Conservation (phyloP, 1,284 basidiomycete genomes). For the Leccinum proliferum region DNA sequence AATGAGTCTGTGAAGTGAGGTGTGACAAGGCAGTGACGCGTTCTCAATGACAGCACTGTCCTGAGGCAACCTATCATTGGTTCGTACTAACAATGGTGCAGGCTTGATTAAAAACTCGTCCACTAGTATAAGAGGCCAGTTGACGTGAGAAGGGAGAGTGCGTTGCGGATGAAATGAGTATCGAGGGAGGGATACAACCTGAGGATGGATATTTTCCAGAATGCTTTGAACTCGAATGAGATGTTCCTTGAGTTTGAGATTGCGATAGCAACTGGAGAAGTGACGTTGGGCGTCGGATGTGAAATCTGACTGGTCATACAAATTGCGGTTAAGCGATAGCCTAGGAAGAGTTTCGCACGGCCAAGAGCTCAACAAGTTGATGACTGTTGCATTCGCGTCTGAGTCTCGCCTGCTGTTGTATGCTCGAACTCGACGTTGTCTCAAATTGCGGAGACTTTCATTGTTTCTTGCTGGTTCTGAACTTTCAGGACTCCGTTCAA, state of each 20-base stretch:
- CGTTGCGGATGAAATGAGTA: background rate
- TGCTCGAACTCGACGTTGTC: conserved; percentile 1
- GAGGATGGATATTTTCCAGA: background rate
- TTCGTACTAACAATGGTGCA: too few species aligned
- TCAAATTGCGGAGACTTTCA: conserved; percentile 9
- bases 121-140: background rate
- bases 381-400: conserved; percentile 3
- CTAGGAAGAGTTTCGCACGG: conserved; percentile 11
- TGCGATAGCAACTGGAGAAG: conserved; percentile 15
- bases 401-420: conserved; percentile 8
- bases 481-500: conserved; percentile 11
- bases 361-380: conserved; percentile 12
- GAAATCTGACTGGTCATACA: conserved; percentile 11
- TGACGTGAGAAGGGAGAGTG: background rate
- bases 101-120: too few species aligned
- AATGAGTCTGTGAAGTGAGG: conserved; percentile 11
- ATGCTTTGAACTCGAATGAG: conserved; percentile 9
- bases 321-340: conserved; percentile 2
- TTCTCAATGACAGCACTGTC: background rate
- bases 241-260: conserved; percentile 11
- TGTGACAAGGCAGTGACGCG: background rate
- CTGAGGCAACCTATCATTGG: background rate
- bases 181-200: background rate
- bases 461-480: background rate
- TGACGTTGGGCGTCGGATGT: background rate